These are phyloP conservation scores for Leccinum angustisporum DNA, from an alignment of 1,284 basidiomycete species.

Conservation along the genomic window DNA sequence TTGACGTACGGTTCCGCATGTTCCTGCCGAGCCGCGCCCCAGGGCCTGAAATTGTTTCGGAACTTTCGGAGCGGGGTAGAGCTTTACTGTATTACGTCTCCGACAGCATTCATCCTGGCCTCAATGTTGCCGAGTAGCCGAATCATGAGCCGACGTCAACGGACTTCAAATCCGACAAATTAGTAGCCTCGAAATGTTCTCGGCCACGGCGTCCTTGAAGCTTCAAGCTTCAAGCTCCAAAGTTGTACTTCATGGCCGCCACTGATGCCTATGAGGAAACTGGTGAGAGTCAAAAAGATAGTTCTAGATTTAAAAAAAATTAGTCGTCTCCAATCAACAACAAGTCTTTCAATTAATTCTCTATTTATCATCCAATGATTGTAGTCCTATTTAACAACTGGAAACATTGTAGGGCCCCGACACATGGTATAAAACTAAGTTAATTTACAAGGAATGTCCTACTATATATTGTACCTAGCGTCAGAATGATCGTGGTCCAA, in stretches of 20 bases:
- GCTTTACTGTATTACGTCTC: neutral
- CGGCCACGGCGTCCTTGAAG: neutral
- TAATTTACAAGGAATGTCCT: neutral
- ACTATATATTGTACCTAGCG: neutral
- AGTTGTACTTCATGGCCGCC: slow-evolving; percentile 3
- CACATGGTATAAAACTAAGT: neutral
- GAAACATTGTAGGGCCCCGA: neutral
- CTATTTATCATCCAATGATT: neutral
- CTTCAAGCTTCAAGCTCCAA: neutral
- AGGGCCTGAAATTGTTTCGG: neutral
- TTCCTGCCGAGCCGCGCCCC: slow-evolving; percentile 8
- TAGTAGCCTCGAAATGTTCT: neutral
- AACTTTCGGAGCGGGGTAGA: neutral
- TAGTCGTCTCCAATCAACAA: neutral
- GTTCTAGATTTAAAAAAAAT: neutral
- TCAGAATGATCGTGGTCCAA: neutral
- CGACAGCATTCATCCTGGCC: neutral
- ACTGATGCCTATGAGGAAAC: neutral
- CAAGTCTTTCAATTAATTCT: neutral
- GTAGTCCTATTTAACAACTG: neutral
- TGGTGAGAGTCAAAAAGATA: too few relatives aligned
- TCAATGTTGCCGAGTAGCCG: neutral
- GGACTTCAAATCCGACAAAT: neutral
- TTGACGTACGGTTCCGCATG: slow-evolving; percentile 1
- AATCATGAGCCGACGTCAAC: neutral